Conservation (phyloP, 2,329 filamentous ascomycete species). For the Paracoccidioides lutzii region DNA sequence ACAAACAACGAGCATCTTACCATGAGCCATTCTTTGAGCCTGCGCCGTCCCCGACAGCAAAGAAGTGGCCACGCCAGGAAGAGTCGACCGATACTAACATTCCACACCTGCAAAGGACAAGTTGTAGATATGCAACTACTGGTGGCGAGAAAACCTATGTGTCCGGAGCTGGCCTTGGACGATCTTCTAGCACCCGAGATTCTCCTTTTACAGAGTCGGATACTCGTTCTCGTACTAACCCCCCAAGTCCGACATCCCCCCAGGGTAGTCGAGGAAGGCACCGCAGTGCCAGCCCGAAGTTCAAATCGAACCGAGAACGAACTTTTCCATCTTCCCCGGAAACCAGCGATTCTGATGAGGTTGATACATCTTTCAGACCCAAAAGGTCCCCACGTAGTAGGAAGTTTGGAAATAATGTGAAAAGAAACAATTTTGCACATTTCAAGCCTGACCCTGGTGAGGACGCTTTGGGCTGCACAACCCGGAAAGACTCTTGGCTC, state of each 20-base stretch:
- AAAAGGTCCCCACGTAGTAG: conserved; percentile 32
- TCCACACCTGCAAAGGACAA: conserved; percentile 37
- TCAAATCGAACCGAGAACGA: conserved; percentile 22
- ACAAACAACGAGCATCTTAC: conserved; percentile 24
- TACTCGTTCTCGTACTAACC: conserved; percentile 24
- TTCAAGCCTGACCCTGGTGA: conserved; percentile 21
- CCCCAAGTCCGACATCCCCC: conserved; percentile 22
- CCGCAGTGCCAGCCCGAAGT: conserved; percentile 33
- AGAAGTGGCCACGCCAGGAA: conserved; percentile 23
- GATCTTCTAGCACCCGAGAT: conserved; percentile 42
- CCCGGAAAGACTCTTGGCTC: conserved; percentile 9
- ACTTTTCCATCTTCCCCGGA: conserved; percentile 25
- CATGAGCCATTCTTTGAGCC: conserved; percentile 24
- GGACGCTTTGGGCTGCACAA: conserved; percentile 14
- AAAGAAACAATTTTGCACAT: conserved; percentile 16
- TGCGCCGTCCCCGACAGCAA: conserved; percentile 29
- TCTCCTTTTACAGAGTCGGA: conserved; percentile 27
- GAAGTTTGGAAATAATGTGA: conserved; percentile 17
- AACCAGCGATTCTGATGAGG: conserved; percentile 27
- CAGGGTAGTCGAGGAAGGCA: conserved; percentile 20
- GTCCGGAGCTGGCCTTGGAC: conserved; percentile 37
- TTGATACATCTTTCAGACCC: conserved; percentile 20
- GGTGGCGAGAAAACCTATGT: conserved; percentile 47
- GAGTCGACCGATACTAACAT: conserved; percentile 7
- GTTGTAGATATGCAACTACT: conserved; percentile 42